Evolutionary conservation across 495 filamentous ascomycete species (phyloP), one percentile per base, ranked within the genome.

Genomic region (Podospora conica): DNA sequence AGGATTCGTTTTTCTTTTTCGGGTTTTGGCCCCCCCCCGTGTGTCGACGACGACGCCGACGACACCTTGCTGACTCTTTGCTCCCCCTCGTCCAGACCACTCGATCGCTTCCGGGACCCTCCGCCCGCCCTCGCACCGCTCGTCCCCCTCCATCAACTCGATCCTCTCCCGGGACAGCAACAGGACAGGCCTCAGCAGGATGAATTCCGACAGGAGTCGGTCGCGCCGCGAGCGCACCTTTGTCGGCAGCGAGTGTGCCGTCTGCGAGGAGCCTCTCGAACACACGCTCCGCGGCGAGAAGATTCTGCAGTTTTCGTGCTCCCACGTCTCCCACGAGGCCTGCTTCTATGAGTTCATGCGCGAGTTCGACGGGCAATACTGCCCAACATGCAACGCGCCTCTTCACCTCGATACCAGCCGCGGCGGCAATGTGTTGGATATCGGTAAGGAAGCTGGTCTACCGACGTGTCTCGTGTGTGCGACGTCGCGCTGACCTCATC

Each of bases 281-380:
- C 95, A 99, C 73, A 99, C 93, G 12, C 82, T 99, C 53, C 91
- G 92, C 15, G 96, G 96, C 60, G 95, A 99, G 78, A 87, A 92
- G 65, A 91, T 99, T 61, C 83, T 99, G 62, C 96, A 98, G 74
- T 94, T 99, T 72, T 96, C 95, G 25, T 99, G 95, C 77, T 84
- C 87, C 11, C 95, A 99, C 75, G 96, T 99, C 33, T 91, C 94
- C 18, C 95, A 99, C 73, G 95, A 98, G 75, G 96, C 96, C 21
- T 99, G 95, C 78, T 99, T 99, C 76, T 99, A 98, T 78, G 96
- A 99, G 78, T 97, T 93, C 73, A 95, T 99, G 70, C 90, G 92
- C 66, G 94, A 96, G 75, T 91, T 91, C 66, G 96, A 99, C 68
- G 92, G 91, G 53, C 93, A 99, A 71, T 93, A 90, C 75, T 99